These are phyloP conservation scores for Candida sp. DNA, from an alignment of 1,139 yeast genomes.

Conservation along the genomic window DNA sequence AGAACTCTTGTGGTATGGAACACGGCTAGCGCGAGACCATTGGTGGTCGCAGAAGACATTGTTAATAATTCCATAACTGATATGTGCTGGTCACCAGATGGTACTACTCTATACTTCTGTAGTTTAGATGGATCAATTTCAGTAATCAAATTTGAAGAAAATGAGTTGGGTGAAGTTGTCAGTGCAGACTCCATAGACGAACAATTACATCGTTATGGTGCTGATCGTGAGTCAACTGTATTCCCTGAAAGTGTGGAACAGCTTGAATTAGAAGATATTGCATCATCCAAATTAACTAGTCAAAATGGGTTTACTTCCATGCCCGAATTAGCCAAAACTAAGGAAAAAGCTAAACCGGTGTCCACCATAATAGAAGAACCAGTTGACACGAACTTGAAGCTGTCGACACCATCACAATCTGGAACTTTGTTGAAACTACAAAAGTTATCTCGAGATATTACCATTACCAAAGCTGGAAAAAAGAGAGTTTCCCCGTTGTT, in stretches of 20 bases:
- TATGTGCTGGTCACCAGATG: conserved; percentile 77
- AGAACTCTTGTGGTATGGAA: conserved; percentile 70
- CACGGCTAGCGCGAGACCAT: conserved; percentile 57
- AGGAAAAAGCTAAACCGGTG: not conserved
- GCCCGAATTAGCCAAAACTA: not conserved
- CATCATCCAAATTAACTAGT: conserved; percentile 14
- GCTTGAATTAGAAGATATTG: conserved; percentile 64
- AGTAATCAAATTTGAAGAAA: conserved; percentile 60
- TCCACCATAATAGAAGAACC: not conserved
- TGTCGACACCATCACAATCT: conserved; percentile 3
- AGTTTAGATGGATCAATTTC: conserved; percentile 86
- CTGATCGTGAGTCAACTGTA: conserved; percentile 76
- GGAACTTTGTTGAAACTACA: conserved; percentile 9
- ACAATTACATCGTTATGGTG: conserved; percentile 81
- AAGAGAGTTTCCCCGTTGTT: conserved; percentile 85
- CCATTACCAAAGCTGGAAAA: conserved; percentile 74
- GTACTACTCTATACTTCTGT: conserved; percentile 65
- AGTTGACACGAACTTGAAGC: not conserved
- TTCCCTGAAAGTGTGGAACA: conserved; percentile 89
- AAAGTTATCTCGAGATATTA: conserved; percentile 30
- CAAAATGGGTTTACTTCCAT: not conserved
- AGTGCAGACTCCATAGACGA: conserved; percentile 63
- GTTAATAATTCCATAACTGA: conserved; percentile 66
- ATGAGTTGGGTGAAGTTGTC: conserved; percentile 74
- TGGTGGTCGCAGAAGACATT: conserved; percentile 63